A percentile compares a stretch with the other conserved stretches of the same genome.
Evolutionary conservation across 805 yeast genomes (phyloP).

Genomic region (Komagataella kurtzmanii): DNA sequence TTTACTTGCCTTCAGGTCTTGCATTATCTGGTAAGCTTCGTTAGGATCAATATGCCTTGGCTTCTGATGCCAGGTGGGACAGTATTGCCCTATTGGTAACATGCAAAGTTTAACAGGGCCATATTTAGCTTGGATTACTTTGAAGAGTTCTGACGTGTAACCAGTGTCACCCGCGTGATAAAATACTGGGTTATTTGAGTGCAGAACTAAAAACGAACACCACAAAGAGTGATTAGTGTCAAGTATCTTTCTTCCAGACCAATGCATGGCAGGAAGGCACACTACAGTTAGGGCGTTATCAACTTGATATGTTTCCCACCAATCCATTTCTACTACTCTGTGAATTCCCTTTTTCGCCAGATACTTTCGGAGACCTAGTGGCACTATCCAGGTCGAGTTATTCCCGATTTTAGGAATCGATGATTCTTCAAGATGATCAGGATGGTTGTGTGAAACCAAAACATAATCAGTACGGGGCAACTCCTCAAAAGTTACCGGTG

Average conservation of each 20-base stretch:
- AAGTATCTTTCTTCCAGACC: constrained; percentile 80
- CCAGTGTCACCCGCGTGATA: constrained; percentile 97
- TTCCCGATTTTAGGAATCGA: constrained; percentile 46
- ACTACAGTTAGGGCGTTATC: constrained; percentile 52
- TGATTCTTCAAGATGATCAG: constrained; percentile 76
- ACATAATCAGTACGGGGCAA: constrained; percentile 61
- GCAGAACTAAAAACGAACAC: constrained; percentile 72
- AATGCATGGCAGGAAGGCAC: constrained; percentile 92
- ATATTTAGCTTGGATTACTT: constrained; percentile 45
- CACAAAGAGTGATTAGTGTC: constrained; percentile 78
- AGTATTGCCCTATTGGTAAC: constrained; percentile 89
- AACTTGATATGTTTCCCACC: constrained; percentile 73
- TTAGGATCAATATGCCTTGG: constrained; percentile 80
- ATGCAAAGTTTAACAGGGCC: constrained; percentile 60
- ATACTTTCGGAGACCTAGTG: constrained; percentile 56
- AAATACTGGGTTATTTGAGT: constrained; percentile 55
- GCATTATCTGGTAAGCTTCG: constrained; percentile 60
- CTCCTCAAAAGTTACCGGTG: constrained; percentile 54
- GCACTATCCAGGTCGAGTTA: constrained; percentile 70
- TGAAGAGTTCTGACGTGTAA: constrained; percentile 61
- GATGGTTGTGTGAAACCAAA: constrained; percentile 87
- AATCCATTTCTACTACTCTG: constrained; percentile 64
- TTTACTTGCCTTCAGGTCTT: constrained; percentile 43
- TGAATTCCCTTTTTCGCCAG: constrained; percentile 46
- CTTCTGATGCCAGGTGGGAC: constrained; percentile 88